These are phyloP conservation scores for Trypanosoma caninum DNA, from an alignment of 208 protist genomes.

Conservation along the genomic window DNA sequence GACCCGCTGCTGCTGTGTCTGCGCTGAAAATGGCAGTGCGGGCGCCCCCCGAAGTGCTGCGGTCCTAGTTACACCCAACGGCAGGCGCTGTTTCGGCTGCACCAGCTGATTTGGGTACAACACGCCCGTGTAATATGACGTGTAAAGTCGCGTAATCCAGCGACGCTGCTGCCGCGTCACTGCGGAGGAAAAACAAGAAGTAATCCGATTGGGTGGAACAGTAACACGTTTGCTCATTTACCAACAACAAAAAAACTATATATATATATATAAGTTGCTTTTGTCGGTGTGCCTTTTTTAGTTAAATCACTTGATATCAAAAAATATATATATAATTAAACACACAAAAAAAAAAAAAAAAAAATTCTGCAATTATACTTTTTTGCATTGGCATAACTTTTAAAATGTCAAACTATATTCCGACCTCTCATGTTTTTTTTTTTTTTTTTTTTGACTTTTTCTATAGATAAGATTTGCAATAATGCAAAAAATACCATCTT, in stretches of 20 bases:
- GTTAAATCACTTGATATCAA: background rate
- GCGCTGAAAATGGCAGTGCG: too few species aligned
- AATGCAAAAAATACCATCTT: background rate
- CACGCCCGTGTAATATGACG: conserved; percentile 74
- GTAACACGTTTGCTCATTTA: conserved; percentile 10
- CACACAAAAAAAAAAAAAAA: background rate
- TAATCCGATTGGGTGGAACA: background rate
- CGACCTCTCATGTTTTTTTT: too few species aligned
- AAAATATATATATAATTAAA: background rate
- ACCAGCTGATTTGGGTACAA: conserved; percentile 81
- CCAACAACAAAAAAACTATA: background rate
- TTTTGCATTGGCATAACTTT: too few species aligned
- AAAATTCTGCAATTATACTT: too few species aligned
- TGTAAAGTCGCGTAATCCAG: conserved; percentile 79
- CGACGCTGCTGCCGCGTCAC: conserved; percentile 49
- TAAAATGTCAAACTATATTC: too few species aligned
- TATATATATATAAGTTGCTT: background rate
- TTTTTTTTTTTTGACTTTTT: background rate
- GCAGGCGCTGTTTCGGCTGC: conserved; percentile 45
- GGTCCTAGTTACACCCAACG: conserved; percentile 26
- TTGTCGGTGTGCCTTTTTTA: background rate
- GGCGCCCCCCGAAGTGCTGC: background rate
- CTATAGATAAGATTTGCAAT: background rate
- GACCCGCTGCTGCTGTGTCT: background rate
- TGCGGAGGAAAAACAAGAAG: conserved; percentile 1